Evolutionary conservation across 176 grass and related monocot genomes (phyloP).

Genomic region (Oryza meridionalis): DNA sequence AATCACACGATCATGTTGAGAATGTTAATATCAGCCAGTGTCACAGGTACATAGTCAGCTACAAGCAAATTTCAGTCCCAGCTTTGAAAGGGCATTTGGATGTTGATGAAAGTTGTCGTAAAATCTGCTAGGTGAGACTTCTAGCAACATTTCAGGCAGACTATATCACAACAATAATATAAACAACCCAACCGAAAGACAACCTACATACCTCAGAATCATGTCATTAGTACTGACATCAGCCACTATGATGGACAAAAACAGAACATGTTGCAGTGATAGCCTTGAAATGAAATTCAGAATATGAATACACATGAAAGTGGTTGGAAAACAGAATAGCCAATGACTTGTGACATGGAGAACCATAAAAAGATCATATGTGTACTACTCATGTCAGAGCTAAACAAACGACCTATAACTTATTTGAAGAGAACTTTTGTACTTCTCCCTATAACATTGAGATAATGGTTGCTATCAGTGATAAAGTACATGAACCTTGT

Average conservation of each 20-base stretch:
- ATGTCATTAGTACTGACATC: slow-evolving; percentile 25
- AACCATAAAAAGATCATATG: not conserved
- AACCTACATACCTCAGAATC: slow-evolving; percentile 33
- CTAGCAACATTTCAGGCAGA: not conserved
- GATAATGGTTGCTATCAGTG: not conserved
- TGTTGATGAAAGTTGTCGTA: not conserved
- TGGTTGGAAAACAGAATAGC: not conserved
- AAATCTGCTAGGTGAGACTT: not conserved
- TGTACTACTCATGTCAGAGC: slow-evolving; percentile 4
- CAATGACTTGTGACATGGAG: not conserved
- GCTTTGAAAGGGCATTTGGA: not conserved
- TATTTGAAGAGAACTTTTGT: not conserved
- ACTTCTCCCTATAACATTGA: not conserved
- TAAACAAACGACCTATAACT: not conserved
- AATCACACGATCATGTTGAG: not conserved
- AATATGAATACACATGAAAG: slow-evolving; percentile 9
- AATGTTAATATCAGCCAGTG: not conserved
- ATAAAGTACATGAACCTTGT: not conserved
- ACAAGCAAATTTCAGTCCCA: not conserved
- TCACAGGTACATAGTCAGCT: not conserved
- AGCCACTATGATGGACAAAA: slow-evolving; percentile 6
- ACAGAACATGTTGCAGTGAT: not conserved
- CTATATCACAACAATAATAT: not conserved
- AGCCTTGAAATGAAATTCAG: slow-evolving; percentile 12
- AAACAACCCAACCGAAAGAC: not conserved